These are phyloP conservation scores for Vigna trinervia DNA, from an alignment of 306 rosid species.

Conservation along the genomic window DNA sequence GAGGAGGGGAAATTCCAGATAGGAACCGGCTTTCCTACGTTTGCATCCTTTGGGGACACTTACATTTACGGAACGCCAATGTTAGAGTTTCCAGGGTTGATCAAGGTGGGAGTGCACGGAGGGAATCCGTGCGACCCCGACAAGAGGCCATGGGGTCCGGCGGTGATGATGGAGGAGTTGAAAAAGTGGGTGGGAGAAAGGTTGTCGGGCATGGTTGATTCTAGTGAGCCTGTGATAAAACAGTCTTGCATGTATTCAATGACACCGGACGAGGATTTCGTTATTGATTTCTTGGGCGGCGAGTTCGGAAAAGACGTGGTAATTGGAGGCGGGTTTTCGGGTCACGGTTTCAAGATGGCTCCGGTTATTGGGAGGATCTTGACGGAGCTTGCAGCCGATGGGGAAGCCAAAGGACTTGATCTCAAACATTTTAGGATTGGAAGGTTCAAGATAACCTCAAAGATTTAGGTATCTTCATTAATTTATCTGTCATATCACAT, in stretches of 20 bases:
- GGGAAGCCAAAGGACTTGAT: slow-evolving; percentile 67
- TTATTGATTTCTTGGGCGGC: slow-evolving; percentile 86
- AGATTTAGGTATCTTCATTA: slow-evolving; percentile 24
- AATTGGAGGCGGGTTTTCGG: slow-evolving; percentile 88
- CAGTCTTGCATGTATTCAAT: slow-evolving; percentile 81
- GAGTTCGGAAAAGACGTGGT: slow-evolving; percentile 74
- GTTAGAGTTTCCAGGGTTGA: slow-evolving; percentile 84
- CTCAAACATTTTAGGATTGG: slow-evolving; percentile 58
- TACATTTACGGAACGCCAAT: slow-evolving; percentile 75
- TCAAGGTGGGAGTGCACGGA: slow-evolving; percentile 72
- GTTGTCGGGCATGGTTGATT: slow-evolving; percentile 66
- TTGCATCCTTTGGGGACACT: slow-evolving; percentile 53
- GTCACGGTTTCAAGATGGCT: slow-evolving; percentile 95
- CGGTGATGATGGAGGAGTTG: slow-evolving; percentile 44
- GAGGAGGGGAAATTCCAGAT: slow-evolving; percentile 49
- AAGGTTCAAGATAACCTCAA: slow-evolving; percentile 48
- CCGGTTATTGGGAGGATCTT: slow-evolving; percentile 75
- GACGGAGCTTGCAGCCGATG: slow-evolving; percentile 63
- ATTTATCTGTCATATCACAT: no score
- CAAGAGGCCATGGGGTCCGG: slow-evolving; percentile 74
- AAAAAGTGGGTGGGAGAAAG: slow-evolving; percentile 63
- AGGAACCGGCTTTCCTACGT: slow-evolving; percentile 72
- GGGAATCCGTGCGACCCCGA: slow-evolving; percentile 80
- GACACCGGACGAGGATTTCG: slow-evolving; percentile 85
- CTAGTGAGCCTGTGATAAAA: slow-evolving; percentile 59